Conservation (phyloP, 2,329 filamentous ascomycete genomes). For the Paecilomyces dactylethromorphus region DNA sequence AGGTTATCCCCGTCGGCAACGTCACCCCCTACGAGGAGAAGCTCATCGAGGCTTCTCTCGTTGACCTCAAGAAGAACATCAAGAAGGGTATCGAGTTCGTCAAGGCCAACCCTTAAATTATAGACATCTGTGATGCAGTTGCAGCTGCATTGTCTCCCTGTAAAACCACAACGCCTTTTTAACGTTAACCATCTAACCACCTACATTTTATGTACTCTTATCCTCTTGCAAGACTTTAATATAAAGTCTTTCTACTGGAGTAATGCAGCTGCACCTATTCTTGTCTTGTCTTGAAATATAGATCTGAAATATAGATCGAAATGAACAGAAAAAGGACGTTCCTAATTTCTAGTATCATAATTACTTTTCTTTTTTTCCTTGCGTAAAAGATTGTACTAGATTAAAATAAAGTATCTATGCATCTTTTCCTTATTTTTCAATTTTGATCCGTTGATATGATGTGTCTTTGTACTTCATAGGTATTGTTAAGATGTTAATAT, state of each 20-base stretch:
- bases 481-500: no score
- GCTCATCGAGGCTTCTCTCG: slow-evolving; percentile 77
- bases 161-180: slow-evolving; percentile 18
- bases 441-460: no score
- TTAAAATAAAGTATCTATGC: neutral
- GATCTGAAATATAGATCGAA: neutral
- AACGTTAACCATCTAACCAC: slow-evolving; percentile 6
- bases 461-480: no score
- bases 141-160: slow-evolving; percentile 14
- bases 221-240: slow-evolving; percentile 4
- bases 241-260: slow-evolving; percentile 14
- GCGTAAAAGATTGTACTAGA: no score
- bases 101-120: slow-evolving; percentile 48
- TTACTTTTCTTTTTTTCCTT: no score
- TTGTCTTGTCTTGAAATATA: no score
- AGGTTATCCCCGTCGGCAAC: slow-evolving; percentile 83
- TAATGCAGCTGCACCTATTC: slow-evolving; percentile 14
- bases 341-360: neutral
- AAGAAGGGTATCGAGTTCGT: slow-evolving; percentile 73
- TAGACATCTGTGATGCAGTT: slow-evolving; percentile 9
- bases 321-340: neutral
- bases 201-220: slow-evolving; percentile 6
- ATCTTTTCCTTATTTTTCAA: no score
- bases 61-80: slow-evolving; percentile 70
- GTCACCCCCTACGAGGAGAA: slow-evolving; percentile 80